These are phyloP conservation scores for Buxus sempervirens DNA, from an alignment of 164 flowering plant species.

Conservation along the genomic window DNA sequence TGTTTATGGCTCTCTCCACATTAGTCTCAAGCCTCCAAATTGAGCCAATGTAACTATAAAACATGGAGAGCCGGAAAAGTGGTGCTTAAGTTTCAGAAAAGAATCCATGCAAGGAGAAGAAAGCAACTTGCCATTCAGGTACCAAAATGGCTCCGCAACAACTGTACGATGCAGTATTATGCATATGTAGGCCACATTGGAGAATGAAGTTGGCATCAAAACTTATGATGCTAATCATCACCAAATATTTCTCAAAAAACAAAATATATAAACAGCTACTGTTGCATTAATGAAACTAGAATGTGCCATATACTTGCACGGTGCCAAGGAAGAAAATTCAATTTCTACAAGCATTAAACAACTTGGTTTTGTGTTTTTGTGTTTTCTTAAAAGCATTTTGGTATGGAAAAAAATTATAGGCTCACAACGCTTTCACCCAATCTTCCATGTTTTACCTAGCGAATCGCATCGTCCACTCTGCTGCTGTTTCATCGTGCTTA, in stretches of 20 bases:
- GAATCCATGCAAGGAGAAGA: not conserved
- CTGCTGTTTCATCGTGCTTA: slow-evolving; percentile 74
- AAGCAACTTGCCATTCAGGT: not conserved
- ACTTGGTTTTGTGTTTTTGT: not conserved
- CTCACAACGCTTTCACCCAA: not conserved
- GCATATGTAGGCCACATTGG: not conserved
- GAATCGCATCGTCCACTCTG: slow-evolving; percentile 89
- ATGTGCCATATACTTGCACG: not conserved
- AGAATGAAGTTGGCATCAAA: not conserved
- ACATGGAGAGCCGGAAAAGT: not conserved
- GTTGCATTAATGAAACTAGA: too few species aligned
- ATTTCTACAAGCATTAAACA: not conserved
- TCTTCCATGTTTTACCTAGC: slow-evolving; percentile 46
- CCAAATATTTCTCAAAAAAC: not conserved
- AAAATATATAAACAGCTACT: not conserved
- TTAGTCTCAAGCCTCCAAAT: not conserved
- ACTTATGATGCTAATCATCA: not conserved
- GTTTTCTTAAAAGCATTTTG: not conserved
- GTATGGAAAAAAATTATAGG: too few species aligned
- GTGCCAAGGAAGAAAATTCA: not conserved
- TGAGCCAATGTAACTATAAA: not conserved
- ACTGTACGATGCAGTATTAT: not conserved
- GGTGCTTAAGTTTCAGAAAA: not conserved
- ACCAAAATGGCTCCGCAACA: not conserved
- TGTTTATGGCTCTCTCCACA: too few species aligned